These are phyloP conservation scores for Aspergillus viridinutans DNA, from an alignment of 2,329 filamentous ascomycete genomes.

Conservation along the genomic window DNA sequence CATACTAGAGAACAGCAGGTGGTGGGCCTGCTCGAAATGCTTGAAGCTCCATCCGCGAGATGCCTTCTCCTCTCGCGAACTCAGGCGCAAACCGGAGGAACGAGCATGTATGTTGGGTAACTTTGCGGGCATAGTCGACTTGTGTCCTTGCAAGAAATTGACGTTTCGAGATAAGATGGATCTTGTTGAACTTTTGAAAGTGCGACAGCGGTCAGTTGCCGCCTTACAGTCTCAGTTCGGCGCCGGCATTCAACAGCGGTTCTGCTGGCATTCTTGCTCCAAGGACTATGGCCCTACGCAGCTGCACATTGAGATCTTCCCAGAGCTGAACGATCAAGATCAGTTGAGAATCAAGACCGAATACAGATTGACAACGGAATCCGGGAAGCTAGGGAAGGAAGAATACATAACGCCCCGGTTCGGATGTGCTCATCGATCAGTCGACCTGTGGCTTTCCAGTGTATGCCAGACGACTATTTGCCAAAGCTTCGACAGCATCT, in stretches of 20 bases:
- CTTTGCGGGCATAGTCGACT: constrained; percentile 34
- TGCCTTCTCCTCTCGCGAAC: constrained; percentile 30
- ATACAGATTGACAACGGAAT: constrained; percentile 32
- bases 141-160: constrained; percentile 39
- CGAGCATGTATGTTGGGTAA: constrained; percentile 33
- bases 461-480: constrained; percentile 37
- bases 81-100: constrained; percentile 29
- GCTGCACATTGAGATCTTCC: constrained; percentile 32
- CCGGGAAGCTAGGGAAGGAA: constrained; percentile 35
- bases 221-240: constrained; percentile 27
- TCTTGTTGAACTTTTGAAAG: constrained; percentile 29
- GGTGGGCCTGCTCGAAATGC: constrained; percentile 35
- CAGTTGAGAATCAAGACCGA: constrained; percentile 34
- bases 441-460: constrained; percentile 39
- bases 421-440: constrained; percentile 37
- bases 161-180: constrained; percentile 37
- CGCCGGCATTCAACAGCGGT: constrained; percentile 25
- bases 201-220: constrained; percentile 24
- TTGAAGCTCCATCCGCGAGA: constrained; percentile 36
- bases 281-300: constrained; percentile 33
- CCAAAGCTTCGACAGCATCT: constrained; percentile 30
- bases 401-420: constrained; percentile 38
- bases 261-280: constrained; percentile 37
- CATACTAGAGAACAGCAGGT: constrained; percentile 32
- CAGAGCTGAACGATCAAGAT: constrained; percentile 29